A percentile compares a stretch with the other conserved stretches of the same genome.
These are phyloP conservation scores for Candida orba DNA, from an alignment of 805 yeast genomes.

Conservation along the genomic window DNA sequence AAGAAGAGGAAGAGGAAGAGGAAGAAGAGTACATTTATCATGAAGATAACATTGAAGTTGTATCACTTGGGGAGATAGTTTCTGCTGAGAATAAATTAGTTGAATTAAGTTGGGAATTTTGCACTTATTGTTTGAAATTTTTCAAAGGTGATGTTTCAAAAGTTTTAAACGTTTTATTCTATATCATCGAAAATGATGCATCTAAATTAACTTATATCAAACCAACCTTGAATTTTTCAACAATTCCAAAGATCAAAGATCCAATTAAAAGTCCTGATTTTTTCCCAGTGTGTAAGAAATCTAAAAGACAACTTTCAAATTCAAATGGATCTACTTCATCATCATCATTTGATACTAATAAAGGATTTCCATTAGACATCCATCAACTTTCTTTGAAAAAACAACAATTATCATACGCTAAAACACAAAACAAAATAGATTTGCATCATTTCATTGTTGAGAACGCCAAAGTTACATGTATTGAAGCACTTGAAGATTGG, in stretches of 20 bases:
- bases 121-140: slow-evolving; percentile 31
- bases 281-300: not conserved
- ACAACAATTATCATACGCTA: slow-evolving; percentile 15
- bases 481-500: slow-evolving; percentile 42
- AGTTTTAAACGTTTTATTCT: slow-evolving; percentile 30
- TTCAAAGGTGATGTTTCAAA: slow-evolving; percentile 37
- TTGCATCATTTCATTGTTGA: slow-evolving; percentile 47
- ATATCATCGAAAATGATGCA: slow-evolving; percentile 27
- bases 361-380: slow-evolving; percentile 1
- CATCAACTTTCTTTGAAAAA: slow-evolving; percentile 10
- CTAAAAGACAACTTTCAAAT: slow-evolving; percentile 1
- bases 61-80: slow-evolving; percentile 29
- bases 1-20: not conserved
- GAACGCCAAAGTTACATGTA: slow-evolving; percentile 37
- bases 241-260: not conserved
- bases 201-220: slow-evolving; percentile 23
- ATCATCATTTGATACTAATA: too few relatives aligned
- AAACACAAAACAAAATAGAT: slow-evolving; percentile 33
- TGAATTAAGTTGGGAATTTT: slow-evolving; percentile 32
- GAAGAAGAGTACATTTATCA: not conserved
- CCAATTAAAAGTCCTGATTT: not conserved
- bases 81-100: slow-evolving; percentile 29
- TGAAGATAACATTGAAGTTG: slow-evolving; percentile 22
- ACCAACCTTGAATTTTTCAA: slow-evolving; percentile 4
- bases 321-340: not conserved